Base-by-base conservation (phyloP, 495 filamentous ascomycete species). In the Thozetella sp. region DNA sequence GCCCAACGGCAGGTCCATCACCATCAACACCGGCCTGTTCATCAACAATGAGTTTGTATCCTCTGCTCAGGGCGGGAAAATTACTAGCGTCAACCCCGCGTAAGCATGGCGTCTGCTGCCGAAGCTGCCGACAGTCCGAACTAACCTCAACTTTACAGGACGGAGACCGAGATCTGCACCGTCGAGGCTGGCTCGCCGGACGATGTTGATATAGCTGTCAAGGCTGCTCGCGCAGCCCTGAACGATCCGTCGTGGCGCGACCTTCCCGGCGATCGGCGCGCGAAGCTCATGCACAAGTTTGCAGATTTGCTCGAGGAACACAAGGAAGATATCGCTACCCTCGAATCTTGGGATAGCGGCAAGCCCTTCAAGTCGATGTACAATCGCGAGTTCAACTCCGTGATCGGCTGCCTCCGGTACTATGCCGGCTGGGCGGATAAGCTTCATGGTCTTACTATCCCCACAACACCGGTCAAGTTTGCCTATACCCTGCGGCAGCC, bases 31-130 rank as follows among this genome's bases (percentile, higher is more conserved):
- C n/a, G 94, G 94, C 51, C 86, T 99, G 45, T 97, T 97, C 76
- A 97, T 99, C 78, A 96, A 97, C 79, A 97, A 97, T 65, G 92
- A 97, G 68, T 99, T 94, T 70, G 90, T 97, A 54, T 83, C 88
- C 62, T 87, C 90, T 59, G 89, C 84, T 73, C 86, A 87, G 13
- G 90, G 86, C 37, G 84, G 90, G 64, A 97, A 86, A 70, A 83
- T 99, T 34, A 82, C 86, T 10, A 85, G 85, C 24, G 90, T 96
- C 68, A 96, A 93, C 70, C 94, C 94, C 51, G 87, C 88, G 91
- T 96, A 82, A 65, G 84, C 76, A n/a, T 23, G 61, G 27, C 51
- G 20, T 57, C 22, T 2, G 20, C 6, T 50, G 66, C 64, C 72
- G 65, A 67, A 67, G 23, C 30, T n/a, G 20, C n/a, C n/a, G n/a